Percentiles rank a stretch among this genome's conserved stretches.
phyloP scores from a whole-genome alignment of 2,329 filamentous ascomycete genomes.

The Pyrenophora seminiperda region DNA sequence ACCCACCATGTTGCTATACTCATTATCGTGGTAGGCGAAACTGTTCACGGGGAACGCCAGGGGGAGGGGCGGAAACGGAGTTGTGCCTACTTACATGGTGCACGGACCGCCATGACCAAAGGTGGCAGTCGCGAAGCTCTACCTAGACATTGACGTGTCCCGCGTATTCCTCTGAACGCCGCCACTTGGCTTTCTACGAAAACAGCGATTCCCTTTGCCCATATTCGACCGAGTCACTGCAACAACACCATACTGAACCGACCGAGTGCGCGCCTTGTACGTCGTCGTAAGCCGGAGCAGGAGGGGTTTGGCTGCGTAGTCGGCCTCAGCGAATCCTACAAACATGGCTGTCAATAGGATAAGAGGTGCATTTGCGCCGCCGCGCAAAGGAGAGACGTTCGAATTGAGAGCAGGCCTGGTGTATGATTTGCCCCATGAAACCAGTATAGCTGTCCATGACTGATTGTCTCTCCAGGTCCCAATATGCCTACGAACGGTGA shows the following conservation, averaged over 20 bases:
- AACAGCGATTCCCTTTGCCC: background rate
- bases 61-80: constrained; percentile 7
- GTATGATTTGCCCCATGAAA: constrained; percentile 45
- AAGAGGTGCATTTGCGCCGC: constrained; percentile 87
- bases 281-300: constrained; percentile 25
- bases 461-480: constrained; percentile 67
- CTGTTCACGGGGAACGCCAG: constrained; percentile 3
- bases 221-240: constrained; percentile 2
- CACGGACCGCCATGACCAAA: constrained; percentile 35
- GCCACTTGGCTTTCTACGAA: constrained; percentile 5
- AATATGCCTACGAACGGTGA: constrained; percentile 95
- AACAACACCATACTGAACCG: constrained; percentile 1
- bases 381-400: constrained; percentile 96
- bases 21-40: too few relatives aligned
- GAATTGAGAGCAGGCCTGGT: constrained; percentile 92
- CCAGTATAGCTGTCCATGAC: constrained; percentile 21
- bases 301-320: constrained; percentile 44
- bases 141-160: constrained; percentile 16
- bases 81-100: constrained; percentile 18
- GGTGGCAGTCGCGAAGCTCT: constrained; percentile 37
- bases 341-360: constrained; percentile 95
- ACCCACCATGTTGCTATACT: constrained; percentile 26
- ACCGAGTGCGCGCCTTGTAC: constrained; percentile 2
- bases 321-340: constrained; percentile 36
- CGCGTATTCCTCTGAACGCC: constrained; percentile 17